Evolutionary conservation across 495 filamentous ascomycete species (phyloP), one percentile per base, ranked within the genome.

Genomic region (Penicillium fimorum): DNA sequence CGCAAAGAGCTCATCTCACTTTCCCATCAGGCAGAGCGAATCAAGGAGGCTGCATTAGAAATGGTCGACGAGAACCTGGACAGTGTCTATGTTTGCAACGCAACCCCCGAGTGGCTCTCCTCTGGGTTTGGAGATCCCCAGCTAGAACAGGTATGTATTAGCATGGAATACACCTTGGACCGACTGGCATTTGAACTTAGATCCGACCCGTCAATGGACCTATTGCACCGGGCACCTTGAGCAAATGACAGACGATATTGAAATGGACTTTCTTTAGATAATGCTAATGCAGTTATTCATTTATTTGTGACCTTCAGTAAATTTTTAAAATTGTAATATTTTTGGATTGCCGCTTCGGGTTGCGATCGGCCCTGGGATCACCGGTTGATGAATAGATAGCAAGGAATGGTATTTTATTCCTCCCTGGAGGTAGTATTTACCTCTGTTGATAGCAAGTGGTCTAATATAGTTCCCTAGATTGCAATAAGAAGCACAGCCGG

Each of bases 231-330:
- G 27, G 2, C 27, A 47, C 6, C 27, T 47, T n/a, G 13, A 30
- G 45, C 45, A 47, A 30, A 29, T 47, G 45, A 47, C 18, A 2
- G 27, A 47, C 7, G 29, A 47, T 30, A 47, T 47, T 11, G 27
- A 30, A 4, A 27, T 15, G 17, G 45, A 47, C n/a, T 47, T 47
- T 27, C 41, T 43, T 43, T 43, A 43, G 12, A 43, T 24, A 20
- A 4, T 42, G 20, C 17, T 1, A 43, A 43, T 15, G 17, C 4
- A 43, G 24, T 24, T 5, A 22, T 20, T 43, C 20, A 13, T 43
- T 11, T 41, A 3, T 33, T 37, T 38, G 35, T 3, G 2, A n/a
- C 6, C 33, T 38, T 6, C 9, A 7, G 4, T 17, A 17, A 6
- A 17, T 17, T 15, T 37, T 35, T n/a, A 4, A 37, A 15, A 5